Evolutionary conservation across 345 rosid genomes (phyloP), one percentile per base, ranked within the genome.

Genomic region (Brassica juncea): DNA sequence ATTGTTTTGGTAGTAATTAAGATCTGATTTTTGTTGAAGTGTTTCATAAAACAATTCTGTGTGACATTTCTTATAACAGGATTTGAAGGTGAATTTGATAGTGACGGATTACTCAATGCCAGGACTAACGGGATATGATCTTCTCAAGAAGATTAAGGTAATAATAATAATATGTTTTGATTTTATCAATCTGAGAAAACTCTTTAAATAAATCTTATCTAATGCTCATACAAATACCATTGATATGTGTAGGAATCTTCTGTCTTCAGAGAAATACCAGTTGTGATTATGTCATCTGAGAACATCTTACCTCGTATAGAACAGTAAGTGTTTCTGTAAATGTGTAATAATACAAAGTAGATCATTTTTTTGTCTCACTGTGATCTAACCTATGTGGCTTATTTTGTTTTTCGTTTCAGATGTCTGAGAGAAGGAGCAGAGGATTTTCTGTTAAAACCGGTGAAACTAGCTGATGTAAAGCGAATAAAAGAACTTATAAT

Each of bases 351-450:
- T 8, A 23, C 55, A 68, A 49, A 8, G 28, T 14, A 57, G 8
- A 73, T 79, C 14, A 6, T 23, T 6, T 19, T 19, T 66, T 44
- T 54, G 25, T 19, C 5, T 39, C 57, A 25, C 34, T 35, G 2
- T 64, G 73, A 42, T 66, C 54, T 79, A 60, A 73, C 27, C 61
- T 60, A 49, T 49, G 57, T 49, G 57, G 19, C 16, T 49, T 49
- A 7, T n/a, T 47, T 49, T 57, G 54, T 70, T 28, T 10, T 55
- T 27, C 0, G 49, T 25, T 49, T 0, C 76, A 91, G 97, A 72
- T 93, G 98, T 79, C 79, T 93, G 72, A 94, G 90, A 65, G 96
- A 92, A 88, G 98, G 97, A 23, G 98, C 96, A 10, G 97, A 94
- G 84, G 97, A 89, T 5, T 94, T 84, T 72, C 39, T 94, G 15